phyloP scores from a whole-genome alignment of 306 rosid genomes.

The Fagus sylvatica region DNA sequence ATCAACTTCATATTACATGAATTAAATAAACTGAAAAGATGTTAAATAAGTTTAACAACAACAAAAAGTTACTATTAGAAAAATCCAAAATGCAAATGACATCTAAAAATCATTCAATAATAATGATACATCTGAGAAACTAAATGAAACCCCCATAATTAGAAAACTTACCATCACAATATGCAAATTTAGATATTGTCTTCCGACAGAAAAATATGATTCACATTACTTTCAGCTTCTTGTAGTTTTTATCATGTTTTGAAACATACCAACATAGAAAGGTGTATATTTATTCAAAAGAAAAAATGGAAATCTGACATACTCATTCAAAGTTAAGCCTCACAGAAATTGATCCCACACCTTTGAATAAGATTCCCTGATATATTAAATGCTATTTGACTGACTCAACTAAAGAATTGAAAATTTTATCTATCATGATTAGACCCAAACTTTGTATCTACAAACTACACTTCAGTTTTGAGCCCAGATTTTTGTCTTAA shows the following conservation, averaged over 20 bases:
- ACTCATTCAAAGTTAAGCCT: neutral
- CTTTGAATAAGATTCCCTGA: neutral
- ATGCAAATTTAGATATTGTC: neutral
- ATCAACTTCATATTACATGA: neutral
- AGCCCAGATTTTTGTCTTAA: neutral
- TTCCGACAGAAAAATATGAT: neutral
- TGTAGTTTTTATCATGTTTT: neutral
- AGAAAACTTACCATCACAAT: neutral
- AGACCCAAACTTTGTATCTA: slow-evolving; percentile 14
- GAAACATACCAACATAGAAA: neutral
- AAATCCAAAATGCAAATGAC: neutral
- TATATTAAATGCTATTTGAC: neutral
- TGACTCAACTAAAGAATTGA: neutral
- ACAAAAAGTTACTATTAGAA: neutral
- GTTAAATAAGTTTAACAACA: neutral
- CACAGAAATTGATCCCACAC: slow-evolving; percentile 3
- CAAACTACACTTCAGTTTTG: slow-evolving; percentile 13
- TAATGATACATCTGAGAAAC: neutral
- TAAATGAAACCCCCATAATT: neutral
- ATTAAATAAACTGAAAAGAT: neutral
- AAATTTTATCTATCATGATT: slow-evolving; percentile 10
- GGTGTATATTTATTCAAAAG: neutral
- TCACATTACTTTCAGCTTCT: neutral
- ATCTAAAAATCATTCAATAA: neutral
- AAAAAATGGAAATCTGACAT: neutral